Evolutionary conservation across 768 basidiomycete genomes (phyloP), one percentile per base, ranked within the genome.

Genomic region (Rhizopogon rudus): DNA sequence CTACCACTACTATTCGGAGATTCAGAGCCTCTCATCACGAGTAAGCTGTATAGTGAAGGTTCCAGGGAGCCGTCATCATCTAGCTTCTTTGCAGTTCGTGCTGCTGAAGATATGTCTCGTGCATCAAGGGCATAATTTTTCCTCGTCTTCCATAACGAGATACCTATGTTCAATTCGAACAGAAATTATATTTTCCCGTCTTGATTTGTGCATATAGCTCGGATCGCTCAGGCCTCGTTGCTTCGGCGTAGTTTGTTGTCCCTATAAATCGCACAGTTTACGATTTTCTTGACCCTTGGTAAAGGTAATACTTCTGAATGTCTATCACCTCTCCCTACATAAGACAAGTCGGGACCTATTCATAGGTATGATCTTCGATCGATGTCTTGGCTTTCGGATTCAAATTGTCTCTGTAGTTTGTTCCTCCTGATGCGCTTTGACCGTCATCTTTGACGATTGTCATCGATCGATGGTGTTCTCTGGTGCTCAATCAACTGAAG

Each of bases 291-390:
- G 54, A 50, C 56, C 37, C 60, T 46, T 44, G 31, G 44, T 51
- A 33, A 37, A 51, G 42, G 41, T 25, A 51, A 29, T 49, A 51
- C n/a, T 29, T 53, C 44, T 53, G 52, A 46, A 53, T 20, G 48
- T 53, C 44, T 53, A 51, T 53, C 52, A 12, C 5, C 35, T 53
- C 17, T 51, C 52, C 52, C 52, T 29, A n/a, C 52, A 53, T 53
- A 43, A 54, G 64, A 35, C 37, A 51, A 54, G 53, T 48, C 25
- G 25, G 45, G 31, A 29, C 33, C 25, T 61, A 56, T 60, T 57
- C 54, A 64, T 62, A 60, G 60, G 63, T 58, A 58, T 60, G 65
- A 35, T 54, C 55, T 61, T 68, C 40, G 35, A 65, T 60, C 60
- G 67, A 70, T 64, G 59, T 56, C 54, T 44, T 55, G 53, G 16